Conservation (phyloP, 2,329 filamentous ascomycete species). For the Cladosporium colombiae region DNA sequence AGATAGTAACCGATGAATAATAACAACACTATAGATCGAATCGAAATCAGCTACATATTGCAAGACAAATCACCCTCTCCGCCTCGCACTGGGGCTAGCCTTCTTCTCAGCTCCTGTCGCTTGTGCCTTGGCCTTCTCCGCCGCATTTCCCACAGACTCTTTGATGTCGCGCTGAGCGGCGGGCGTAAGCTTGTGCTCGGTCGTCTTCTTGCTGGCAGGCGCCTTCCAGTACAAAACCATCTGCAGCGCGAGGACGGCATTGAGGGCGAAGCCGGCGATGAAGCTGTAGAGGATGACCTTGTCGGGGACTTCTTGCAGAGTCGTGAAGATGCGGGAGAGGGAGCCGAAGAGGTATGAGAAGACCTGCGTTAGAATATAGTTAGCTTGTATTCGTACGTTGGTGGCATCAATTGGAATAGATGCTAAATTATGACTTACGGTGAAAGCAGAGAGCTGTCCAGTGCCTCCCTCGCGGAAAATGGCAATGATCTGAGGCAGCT, state of each 20-base stretch:
- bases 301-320: constrained; percentile 94
- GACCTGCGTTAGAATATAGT: constrained; percentile 60
- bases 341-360: constrained; percentile 97
- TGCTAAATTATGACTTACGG: constrained; percentile 61
- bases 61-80: constrained; percentile 47
- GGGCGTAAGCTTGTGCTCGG: constrained; percentile 42
- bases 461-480: constrained; percentile 85
- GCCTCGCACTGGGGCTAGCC: constrained; percentile 58
- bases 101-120: constrained; percentile 46
- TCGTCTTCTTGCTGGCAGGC: constrained; percentile 42
- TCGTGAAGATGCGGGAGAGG: constrained; percentile 94
- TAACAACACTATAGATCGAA: background rate
- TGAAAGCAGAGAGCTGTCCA: constrained; percentile 93
- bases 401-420: constrained; percentile 14
- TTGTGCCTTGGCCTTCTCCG: constrained; percentile 27
- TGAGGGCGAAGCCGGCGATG: constrained; percentile 86
- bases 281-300: constrained; percentile 95
- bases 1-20: background rate
- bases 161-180: constrained; percentile 39
- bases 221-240: constrained; percentile 97
- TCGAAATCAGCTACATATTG: background rate
- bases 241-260: constrained; percentile 80
- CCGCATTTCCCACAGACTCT: constrained; percentile 28
- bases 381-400: background rate
- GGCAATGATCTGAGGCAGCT: constrained; percentile 87